Evolutionary conservation across 352 stramenopile species (phyloP), one percentile per base, ranked within the genome.

Genomic region (Peronospora destructor): DNA sequence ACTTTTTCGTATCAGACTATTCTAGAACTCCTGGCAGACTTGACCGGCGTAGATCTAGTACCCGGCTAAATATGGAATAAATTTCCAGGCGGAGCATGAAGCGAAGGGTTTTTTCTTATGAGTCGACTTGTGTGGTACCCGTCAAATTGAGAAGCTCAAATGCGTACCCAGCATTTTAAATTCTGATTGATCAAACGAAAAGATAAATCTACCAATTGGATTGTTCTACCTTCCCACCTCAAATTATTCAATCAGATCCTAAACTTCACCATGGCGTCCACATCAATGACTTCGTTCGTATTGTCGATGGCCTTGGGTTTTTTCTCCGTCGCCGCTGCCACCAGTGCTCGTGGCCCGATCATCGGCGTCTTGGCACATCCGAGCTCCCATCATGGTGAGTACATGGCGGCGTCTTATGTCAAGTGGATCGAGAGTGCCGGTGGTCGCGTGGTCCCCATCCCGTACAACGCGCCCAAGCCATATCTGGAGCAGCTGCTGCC

Each of bases 381-480:
- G 21, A 68, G 71, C 37, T 61, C 75, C 11, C 66, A 75, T 21
- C 69, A 84, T 42, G 74, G 77, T 51, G 79, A 91, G 53, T 86
- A 85, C 61, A 76, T 91, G 44, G 73, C 76, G 19, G 76, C 74
- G 8, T 85, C 76, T 34, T 90, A 90, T 62, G 76, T 90, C 58
- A 90, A 87, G 62, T 90, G 78, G 78, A 59, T 90, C 50, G 78
- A 90, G 45, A 84, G 72, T 51, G 76, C 68, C 12, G 78, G 78
- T 34, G 78, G 76, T 5, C 78, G 76, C 38, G 78, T 86, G 26
- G 74, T 86, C 29, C 78, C 75, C 17, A 84, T 90, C 41, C 72
- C 78, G 34, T 90, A 86, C 64, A 80, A 76, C 42, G 78, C 76
- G 8, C 66, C 76, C 11, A 67, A 73, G 36, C 33, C 63, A 35